phyloP scores from a whole-genome alignment of 2,329 filamentous ascomycete species.

The Grosmannia huntii region DNA sequence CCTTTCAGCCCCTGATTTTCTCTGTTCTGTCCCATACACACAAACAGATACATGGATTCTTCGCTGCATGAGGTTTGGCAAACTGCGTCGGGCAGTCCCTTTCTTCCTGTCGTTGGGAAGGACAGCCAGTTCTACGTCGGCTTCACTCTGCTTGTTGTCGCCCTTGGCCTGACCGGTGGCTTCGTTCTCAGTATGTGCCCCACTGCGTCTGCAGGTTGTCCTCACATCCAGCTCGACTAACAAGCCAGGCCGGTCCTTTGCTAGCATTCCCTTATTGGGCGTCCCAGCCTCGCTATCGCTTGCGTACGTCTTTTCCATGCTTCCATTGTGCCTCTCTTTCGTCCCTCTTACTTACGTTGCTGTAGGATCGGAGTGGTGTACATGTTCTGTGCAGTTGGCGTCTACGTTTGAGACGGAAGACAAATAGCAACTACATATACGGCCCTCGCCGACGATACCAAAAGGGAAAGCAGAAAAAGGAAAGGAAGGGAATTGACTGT shows the following conservation, averaged over 20 bases:
- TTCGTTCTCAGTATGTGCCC: slow-evolving; percentile 69
- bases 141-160: slow-evolving; percentile 60
- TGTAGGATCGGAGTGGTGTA: slow-evolving; percentile 82
- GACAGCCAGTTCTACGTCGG: slow-evolving; percentile 71
- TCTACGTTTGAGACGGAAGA: slow-evolving; percentile 63
- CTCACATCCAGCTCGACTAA: slow-evolving; percentile 12
- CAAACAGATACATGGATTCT: slow-evolving; percentile 50
- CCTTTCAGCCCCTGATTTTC: background rate
- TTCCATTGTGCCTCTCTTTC: background rate
- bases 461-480: background rate
- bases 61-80: slow-evolving; percentile 87
- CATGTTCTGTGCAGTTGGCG: slow-evolving; percentile 97
- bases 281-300: slow-evolving; percentile 79
- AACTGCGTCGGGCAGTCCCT: slow-evolving; percentile 77
- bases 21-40: background rate
- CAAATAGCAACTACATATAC: background rate
- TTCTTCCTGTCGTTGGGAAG: slow-evolving; percentile 69
- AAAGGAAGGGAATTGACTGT: slow-evolving; percentile 17
- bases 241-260: slow-evolving; percentile 60
- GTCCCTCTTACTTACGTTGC: background rate
- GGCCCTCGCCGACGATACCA: too few relatives aligned
- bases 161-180: slow-evolving; percentile 59
- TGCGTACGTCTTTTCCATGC: slow-evolving; percentile 50
- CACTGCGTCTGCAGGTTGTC: background rate
- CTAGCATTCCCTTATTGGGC: slow-evolving; percentile 65